Evolutionary conservation across 169 alveolate species (phyloP).

Genomic region (Babesia bigemina): DNA sequence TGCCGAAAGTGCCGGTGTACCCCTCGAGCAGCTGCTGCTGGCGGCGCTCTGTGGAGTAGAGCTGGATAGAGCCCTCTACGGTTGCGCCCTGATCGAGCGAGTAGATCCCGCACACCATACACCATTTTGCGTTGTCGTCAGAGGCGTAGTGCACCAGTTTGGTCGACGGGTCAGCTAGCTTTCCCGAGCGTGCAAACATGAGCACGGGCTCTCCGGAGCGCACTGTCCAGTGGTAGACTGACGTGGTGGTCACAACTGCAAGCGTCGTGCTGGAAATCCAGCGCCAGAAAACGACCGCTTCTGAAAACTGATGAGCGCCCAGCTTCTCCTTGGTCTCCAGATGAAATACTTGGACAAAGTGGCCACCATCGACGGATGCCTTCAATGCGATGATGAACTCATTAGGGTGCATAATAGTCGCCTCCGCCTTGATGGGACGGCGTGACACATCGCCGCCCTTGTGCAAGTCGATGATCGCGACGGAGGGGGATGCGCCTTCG

Average conservation of each 20-base stretch:
- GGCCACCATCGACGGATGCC: conserved; percentile 77
- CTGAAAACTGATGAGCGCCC: conserved; percentile 90
- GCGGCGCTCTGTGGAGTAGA: conserved; percentile 88
- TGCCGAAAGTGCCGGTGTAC: conserved; percentile 92
- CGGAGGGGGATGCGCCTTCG: conserved; percentile 80
- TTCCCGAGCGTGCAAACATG: conserved; percentile 88
- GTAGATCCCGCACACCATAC: conserved; percentile 91
- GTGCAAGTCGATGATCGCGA: conserved; percentile 85
- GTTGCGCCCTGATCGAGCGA: conserved; percentile 86
- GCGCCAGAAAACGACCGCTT: conserved; percentile 91
- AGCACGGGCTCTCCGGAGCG: conserved; percentile 80
- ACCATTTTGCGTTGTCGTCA: conserved; percentile 91
- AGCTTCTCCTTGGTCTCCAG: conserved; percentile 91
- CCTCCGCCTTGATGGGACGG: conserved; percentile 96
- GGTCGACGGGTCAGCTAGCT: conserved; percentile 83
- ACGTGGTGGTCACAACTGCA: conserved; percentile 90
- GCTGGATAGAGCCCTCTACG: conserved; percentile 92
- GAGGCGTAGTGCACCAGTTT: conserved; percentile 90
- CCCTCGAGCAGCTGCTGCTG: conserved; percentile 95
- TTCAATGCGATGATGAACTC: conserved; percentile 93
- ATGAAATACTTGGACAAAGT: conserved; percentile 80
- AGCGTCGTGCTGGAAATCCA: conserved; percentile 90
- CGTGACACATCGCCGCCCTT: conserved; percentile 82
- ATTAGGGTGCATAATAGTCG: conserved; percentile 94
- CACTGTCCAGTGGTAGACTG: conserved; percentile 90